Conservation (phyloP, 2,329 filamentous ascomycete species). For the Hypoxylon sp. region DNA sequence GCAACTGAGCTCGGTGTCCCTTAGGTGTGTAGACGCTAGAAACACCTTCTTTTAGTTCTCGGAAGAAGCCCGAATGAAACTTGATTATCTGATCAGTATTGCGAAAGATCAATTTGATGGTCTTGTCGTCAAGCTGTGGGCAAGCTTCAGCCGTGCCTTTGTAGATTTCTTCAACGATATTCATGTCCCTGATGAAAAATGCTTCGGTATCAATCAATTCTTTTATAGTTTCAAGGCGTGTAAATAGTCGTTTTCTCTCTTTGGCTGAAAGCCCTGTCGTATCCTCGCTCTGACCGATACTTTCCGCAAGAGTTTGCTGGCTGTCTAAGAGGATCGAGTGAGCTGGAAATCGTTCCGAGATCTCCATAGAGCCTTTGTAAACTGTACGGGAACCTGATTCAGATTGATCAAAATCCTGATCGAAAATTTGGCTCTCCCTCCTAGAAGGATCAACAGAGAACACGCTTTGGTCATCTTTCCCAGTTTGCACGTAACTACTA, state of each 20-base stretch:
- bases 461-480: slow-evolving; percentile 60
- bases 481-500: slow-evolving; percentile 59
- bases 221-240: slow-evolving; percentile 87
- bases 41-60: slow-evolving; percentile 84
- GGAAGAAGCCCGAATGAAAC: slow-evolving; percentile 85
- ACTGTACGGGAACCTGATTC: slow-evolving; percentile 63
- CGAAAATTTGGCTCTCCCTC: slow-evolving; percentile 62
- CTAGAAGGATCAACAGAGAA: slow-evolving; percentile 62
- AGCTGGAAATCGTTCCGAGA: slow-evolving; percentile 58
- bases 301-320: slow-evolving; percentile 55
- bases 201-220: slow-evolving; percentile 95
- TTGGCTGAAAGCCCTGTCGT: slow-evolving; percentile 61
- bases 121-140: slow-evolving; percentile 83
- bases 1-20: slow-evolving; percentile 58
- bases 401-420: slow-evolving; percentile 60
- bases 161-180: slow-evolving; percentile 97
- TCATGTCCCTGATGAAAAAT: slow-evolving; percentile 94
- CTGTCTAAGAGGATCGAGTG: slow-evolving; percentile 58
- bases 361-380: slow-evolving; percentile 63
- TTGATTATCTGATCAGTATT: slow-evolving; percentile 92
- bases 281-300: slow-evolving; percentile 53
- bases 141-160: slow-evolving; percentile 90
- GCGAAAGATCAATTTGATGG: slow-evolving; percentile 90
- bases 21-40: slow-evolving; percentile 82
- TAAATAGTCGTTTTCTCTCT: slow-evolving; percentile 79